Conservation (phyloP, 768 basidiomycete genomes). For the Calocybe gangraenosa region DNA sequence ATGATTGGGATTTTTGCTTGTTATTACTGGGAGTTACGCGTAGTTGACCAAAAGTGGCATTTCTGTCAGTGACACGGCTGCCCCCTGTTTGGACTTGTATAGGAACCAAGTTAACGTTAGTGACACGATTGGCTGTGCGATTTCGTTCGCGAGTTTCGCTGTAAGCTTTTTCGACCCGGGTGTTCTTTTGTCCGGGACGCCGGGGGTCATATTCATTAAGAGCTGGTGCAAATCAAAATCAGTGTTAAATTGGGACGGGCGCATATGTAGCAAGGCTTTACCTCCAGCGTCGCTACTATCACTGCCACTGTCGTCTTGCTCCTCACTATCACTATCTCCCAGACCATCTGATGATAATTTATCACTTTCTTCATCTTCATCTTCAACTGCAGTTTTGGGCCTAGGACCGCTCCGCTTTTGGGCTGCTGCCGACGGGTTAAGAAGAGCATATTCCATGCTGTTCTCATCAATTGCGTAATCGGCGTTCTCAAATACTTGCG, state of each 20-base stretch:
- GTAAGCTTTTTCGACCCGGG: constrained; percentile 42
- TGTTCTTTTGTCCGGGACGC: constrained; percentile 44
- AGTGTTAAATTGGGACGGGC: constrained; percentile 1
- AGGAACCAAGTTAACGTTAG: constrained; percentile 56
- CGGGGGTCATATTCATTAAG: constrained; percentile 50
- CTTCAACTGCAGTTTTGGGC: constrained; percentile 78
- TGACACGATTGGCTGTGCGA: constrained; percentile 34
- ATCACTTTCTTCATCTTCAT: constrained; percentile 87
- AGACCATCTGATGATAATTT: constrained; percentile 57
- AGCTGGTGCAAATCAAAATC: constrained; percentile 26
- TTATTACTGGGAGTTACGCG: constrained; percentile 28
- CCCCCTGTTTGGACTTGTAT: constrained; percentile 43
- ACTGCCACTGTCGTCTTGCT: constrained; percentile 33
- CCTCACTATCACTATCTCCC: constrained; percentile 38
- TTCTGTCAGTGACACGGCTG: constrained; percentile 33
- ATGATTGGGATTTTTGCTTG: background rate
- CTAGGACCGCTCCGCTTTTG: constrained; percentile 39
- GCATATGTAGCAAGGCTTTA: constrained; percentile 21
- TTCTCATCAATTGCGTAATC: constrained; percentile 90
- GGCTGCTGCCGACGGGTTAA: constrained; percentile 83
- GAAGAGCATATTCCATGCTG: constrained; percentile 83
- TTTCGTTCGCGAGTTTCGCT: constrained; percentile 37
- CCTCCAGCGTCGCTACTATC: constrained; percentile 61
- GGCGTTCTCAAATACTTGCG: constrained; percentile 85
- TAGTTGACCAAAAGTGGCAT: constrained; percentile 71